Evolutionary conservation across 805 yeast genomes (phyloP), one percentile per base, ranked within the genome.

Genomic region (Ogataea nakhonphanomensis): DNA sequence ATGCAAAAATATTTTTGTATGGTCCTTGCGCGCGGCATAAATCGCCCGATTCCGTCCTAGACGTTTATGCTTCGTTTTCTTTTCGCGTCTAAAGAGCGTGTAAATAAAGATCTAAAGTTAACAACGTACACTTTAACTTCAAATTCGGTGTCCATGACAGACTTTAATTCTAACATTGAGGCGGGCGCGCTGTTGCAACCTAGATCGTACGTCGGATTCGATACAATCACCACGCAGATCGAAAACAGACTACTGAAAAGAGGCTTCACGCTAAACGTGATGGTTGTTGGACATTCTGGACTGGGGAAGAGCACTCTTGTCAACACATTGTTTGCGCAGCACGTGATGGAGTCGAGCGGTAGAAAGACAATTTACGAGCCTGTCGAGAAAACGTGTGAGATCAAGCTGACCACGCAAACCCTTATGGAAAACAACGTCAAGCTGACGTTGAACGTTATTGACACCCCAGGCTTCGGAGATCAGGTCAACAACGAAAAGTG

Each of bases 391-490:
- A 91, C 99, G 23, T 78, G 95, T 3, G 96, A 89, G 60, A 84
- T 91, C 61, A 76, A 78, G 48, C 81, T 81, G 21, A 71, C 80
- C 22, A 64, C 76, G n/a, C 90, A 83, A 46, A 72, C 75, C 12
- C 72, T 93, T 49, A 65, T 79, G 42, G 99, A 93, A 66, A 89
- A 88, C 62, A 85, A 84, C 50, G 98, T 93, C 42, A 79, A 81
- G 47, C 77, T 93, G 61, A 83, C 83, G 55, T 69, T 93, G 49
- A 90, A 88, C 55, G 80, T 93, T 41, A 86, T 93, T 59, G 99
- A 93, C 62, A 93, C 99, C 3, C 98, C 98, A 14, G 98, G 98
- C 11, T 93, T 88, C 70, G 98, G 96, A 28, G 99, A 93, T 71
- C 96, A 86, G 67, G 84, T 93, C 51, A 86, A 89, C 69, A 90